Percentiles rank a stretch among this genome's conserved stretches.
Evolutionary conservation across 305 asterid genomes (phyloP).

Genomic region (Rubia peregrina): DNA sequence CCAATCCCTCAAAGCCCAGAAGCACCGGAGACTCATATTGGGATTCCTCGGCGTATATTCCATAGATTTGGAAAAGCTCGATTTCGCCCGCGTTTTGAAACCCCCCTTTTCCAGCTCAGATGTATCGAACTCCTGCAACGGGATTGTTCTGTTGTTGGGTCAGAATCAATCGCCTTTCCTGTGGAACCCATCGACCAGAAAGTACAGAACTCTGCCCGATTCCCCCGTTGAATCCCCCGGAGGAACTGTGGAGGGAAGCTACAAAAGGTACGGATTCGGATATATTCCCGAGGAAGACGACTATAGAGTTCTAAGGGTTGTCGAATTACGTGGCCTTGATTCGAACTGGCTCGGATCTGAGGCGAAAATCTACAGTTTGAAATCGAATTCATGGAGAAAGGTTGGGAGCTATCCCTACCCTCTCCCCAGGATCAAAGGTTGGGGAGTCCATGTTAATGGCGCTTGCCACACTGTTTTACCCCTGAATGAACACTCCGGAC

Average conservation of each 20-base stretch:
- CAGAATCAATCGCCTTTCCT: conserved; percentile 35
- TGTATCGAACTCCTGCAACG: conserved; percentile 50
- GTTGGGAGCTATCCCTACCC: conserved; percentile 39
- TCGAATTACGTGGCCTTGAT: conserved; percentile 35
- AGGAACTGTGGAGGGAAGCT: not conserved
- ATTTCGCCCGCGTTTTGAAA: conserved; percentile 27
- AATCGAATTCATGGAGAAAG: conserved; percentile 47
- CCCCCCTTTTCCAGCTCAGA: conserved; percentile 48
- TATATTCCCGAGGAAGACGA: conserved; percentile 47
- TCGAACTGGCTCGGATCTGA: conserved; percentile 30
- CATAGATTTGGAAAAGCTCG: conserved; percentile 30
- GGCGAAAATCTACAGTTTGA: conserved; percentile 44
- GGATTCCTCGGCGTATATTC: conserved; percentile 44
- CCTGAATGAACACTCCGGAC: not conserved
- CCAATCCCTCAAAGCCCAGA: conserved; percentile 21
- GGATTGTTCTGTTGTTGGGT: conserved; percentile 44
- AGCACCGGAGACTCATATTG: conserved; percentile 33
- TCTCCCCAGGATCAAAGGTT: conserved; percentile 36
- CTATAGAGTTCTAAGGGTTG: conserved; percentile 58
- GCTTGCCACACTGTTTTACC: conserved; percentile 41
- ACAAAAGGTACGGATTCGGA: conserved; percentile 41
- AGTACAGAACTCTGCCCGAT: conserved; percentile 29
- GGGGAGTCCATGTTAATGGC: conserved; percentile 57
- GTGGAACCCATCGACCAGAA: conserved; percentile 49
- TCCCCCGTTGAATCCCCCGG: conserved; percentile 20